Base-by-base conservation (phyloP, 2,329 filamentous ascomycete species). In the Fusarium pseudonygamai region DNA sequence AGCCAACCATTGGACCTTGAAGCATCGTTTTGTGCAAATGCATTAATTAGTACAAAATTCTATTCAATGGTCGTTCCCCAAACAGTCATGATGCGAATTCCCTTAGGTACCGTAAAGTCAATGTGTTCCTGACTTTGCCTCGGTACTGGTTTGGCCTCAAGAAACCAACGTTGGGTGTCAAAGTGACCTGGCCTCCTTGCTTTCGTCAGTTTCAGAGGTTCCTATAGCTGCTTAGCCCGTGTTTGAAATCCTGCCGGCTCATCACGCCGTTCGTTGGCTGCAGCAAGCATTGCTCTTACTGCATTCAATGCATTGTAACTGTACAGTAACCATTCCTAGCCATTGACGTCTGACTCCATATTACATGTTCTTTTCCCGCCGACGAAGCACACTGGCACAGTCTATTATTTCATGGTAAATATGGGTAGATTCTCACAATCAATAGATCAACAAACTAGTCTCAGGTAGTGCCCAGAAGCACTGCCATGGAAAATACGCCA, bases 1-100 rank as follows among this genome's bases (percentile, higher is more conserved):
- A 69, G 67, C 65, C 49, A 47, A 69, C 62, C 67, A 82, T 82
- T 81, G 79, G 79, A 58, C 69, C 46, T 49, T 64, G 28, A 32
- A 43, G 45, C 42, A 59, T 40, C 30, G 52, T 55, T 55, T 77
- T 75, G 71, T 79, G 75, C 78, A 73, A 70, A 66, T 72, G 59
- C 65, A 77, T 71, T 72, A 77, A 75, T 72, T 74, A 77, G 76
- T 76, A 76, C 65, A 72, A 71, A 64, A 45, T 67, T 34, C 42
- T 64, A 55, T 77, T 63, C 73, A 58, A 18, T 64, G 42, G 67
- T 71, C 55, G 66, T 64, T 70, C 66, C 64, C 58, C 58, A 67
- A 59, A 58, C 64, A 67, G 66, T 62, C 61, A 59, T 52, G 52
- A 37, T 63, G 22, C 47, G 57, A 59, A 61, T 60, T 39, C 34